These are phyloP conservation scores for Trichoderma reesei DNA, from an alignment of 495 filamentous ascomycete genomes.

Conservation along the genomic window DNA sequence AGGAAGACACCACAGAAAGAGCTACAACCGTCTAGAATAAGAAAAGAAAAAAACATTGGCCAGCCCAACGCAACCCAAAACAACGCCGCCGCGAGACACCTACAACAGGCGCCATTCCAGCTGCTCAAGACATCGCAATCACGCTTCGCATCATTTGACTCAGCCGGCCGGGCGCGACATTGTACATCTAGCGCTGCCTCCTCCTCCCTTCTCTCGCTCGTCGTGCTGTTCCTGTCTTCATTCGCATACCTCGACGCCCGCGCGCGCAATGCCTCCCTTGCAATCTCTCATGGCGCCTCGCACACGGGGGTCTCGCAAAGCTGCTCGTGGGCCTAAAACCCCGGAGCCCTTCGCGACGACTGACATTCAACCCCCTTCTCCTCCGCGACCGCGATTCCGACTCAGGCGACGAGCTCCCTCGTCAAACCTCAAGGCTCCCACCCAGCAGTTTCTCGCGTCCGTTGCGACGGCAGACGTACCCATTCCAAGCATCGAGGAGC, in stretches of 20 bases:
- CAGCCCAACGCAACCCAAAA: not conserved
- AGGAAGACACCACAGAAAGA: not conserved
- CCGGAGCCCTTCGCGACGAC: conserved; percentile 30
- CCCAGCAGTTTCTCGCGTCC: conserved; percentile 46
- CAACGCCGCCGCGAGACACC: not conserved
- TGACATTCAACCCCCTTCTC: conserved; percentile 30
- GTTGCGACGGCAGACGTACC: conserved; percentile 47
- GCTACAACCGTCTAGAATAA: not conserved
- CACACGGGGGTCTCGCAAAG: conserved; percentile 1
- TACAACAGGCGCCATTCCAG: not conserved
- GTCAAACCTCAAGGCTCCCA: conserved; percentile 37
- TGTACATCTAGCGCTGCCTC: not conserved
- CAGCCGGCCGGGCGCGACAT: not conserved
- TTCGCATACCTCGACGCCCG: not conserved
- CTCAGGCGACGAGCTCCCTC: conserved; percentile 38
- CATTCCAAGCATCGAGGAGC: conserved; percentile 44
- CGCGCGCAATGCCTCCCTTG: conserved; percentile 6
- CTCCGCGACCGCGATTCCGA: conserved; percentile 34
- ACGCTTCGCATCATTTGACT: not conserved
- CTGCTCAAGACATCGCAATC: conserved; percentile 6
- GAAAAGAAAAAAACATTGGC: not conserved
- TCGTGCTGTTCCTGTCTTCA: not conserved
- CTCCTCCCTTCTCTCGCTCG: not conserved
- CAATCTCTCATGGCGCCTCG: conserved; percentile 5
- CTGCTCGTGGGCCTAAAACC: conserved; percentile 27